Conservation (phyloP, 2,329 filamentous ascomycete species). For the Fonsecaea monophora region DNA sequence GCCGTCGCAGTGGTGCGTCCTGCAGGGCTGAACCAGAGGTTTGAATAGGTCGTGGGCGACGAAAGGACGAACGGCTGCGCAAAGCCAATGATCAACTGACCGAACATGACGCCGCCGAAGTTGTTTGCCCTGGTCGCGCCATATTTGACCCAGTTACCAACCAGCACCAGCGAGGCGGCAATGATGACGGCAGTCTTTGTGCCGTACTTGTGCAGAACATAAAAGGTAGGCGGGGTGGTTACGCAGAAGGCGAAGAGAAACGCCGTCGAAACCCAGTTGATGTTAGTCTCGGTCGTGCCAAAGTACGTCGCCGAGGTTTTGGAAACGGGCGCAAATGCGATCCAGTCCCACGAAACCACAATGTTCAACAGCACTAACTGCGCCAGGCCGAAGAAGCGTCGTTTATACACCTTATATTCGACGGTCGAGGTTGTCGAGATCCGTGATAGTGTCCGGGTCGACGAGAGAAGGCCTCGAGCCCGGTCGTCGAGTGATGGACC, state of each 20-base stretch:
- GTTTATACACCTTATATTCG: constrained; percentile 72
- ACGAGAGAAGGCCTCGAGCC: neutral
- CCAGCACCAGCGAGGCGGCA: constrained; percentile 73
- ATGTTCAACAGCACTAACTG: constrained; percentile 90
- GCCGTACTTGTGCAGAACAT: constrained; percentile 75
- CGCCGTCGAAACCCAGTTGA: constrained; percentile 92
- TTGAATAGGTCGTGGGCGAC: constrained; percentile 88
- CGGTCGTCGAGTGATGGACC: constrained; percentile 4
- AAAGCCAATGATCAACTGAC: constrained; percentile 87
- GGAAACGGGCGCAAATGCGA: constrained; percentile 87
- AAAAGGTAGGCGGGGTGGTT: constrained; percentile 76
- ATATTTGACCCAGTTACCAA: constrained; percentile 92
- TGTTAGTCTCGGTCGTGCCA: constrained; percentile 71
- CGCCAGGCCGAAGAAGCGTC: constrained; percentile 84
- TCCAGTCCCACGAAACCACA: constrained; percentile 95
- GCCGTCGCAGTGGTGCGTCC: constrained; percentile 89
- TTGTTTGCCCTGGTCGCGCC: constrained; percentile 66
- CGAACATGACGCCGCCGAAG: constrained; percentile 83
- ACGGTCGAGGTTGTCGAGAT: constrained; percentile 32
- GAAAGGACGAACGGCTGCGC: constrained; percentile 91
- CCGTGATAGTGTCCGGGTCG: constrained; percentile 31
- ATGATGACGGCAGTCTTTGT: constrained; percentile 75
- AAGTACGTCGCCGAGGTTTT: constrained; percentile 78
- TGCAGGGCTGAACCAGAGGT: constrained; percentile 88
- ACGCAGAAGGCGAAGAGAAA: constrained; percentile 85